A percentile compares a stretch with the other conserved stretches of the same genome.
Conservation (phyloP, 257 asterid species). For the Misopates orontium region DNA sequence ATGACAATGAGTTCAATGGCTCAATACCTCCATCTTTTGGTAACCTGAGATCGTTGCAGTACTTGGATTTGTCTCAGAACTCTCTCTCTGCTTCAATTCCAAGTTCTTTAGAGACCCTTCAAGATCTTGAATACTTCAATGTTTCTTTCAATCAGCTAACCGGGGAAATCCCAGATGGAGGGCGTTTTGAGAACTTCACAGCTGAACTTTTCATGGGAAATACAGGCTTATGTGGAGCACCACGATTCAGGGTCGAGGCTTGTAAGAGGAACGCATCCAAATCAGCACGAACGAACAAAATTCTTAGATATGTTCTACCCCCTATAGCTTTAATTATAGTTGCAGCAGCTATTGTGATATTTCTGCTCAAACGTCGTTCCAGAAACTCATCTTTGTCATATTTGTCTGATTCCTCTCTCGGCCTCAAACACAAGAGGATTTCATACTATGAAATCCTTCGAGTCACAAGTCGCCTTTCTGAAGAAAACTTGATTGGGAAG, state of each 20-base stretch:
- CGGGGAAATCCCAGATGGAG: slow-evolving; percentile 8
- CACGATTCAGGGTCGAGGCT: neutral
- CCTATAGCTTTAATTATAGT: neutral
- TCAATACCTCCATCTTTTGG: too few relatives aligned
- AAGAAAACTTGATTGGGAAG: neutral
- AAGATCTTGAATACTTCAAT: too few relatives aligned
- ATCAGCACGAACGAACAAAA: neutral
- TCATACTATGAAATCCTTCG: slow-evolving; percentile 6
- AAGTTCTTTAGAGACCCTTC: too few relatives aligned
- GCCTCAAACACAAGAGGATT: neutral
- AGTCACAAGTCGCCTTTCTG: neutral
- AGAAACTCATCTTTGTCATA: neutral
- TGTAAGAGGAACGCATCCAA: neutral
- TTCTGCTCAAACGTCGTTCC: neutral
- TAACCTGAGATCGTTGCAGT: too few relatives aligned
- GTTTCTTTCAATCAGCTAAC: neutral
- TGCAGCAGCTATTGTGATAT: neutral
- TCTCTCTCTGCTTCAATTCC: too few relatives aligned
- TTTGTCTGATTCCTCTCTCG: neutral
- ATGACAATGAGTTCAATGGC: too few relatives aligned
- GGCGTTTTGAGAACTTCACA: neutral
- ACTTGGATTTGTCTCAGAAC: too few relatives aligned
- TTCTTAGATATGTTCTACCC: neutral
- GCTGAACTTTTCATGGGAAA: too few relatives aligned
- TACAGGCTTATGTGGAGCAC: too few relatives aligned